These are phyloP conservation scores for Trapa incisa DNA, from an alignment of 345 rosid genomes.

Conservation along the genomic window DNA sequence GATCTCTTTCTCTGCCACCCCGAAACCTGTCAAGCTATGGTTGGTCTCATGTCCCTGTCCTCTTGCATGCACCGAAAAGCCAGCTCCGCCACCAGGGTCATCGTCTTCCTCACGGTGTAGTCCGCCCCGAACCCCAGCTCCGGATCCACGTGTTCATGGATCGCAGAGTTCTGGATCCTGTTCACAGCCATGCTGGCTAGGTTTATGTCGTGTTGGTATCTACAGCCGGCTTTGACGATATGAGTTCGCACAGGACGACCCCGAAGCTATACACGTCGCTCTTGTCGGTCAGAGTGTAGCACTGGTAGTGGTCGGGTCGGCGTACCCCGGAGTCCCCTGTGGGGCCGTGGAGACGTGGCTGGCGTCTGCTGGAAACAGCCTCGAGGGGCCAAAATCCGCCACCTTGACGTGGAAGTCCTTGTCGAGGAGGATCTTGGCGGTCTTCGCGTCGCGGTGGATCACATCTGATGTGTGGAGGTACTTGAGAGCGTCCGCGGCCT, in stretches of 20 bases:
- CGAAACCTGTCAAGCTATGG: constrained; percentile 14
- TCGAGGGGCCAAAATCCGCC: constrained; percentile 22
- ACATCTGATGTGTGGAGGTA: constrained; percentile 21
- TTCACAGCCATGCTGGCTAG: constrained; percentile 21
- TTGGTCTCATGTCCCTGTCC: constrained; percentile 22
- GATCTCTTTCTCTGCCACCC: neutral
- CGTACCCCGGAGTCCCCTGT: constrained; percentile 24
- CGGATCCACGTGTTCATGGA: constrained; percentile 18
- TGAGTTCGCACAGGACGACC: constrained; percentile 21
- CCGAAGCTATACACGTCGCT: constrained; percentile 29
- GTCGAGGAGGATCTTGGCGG: constrained; percentile 16
- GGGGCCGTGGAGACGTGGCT: constrained; percentile 24
- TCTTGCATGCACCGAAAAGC: constrained; percentile 22
- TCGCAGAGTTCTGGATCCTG: constrained; percentile 12
- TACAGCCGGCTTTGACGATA: constrained; percentile 19
- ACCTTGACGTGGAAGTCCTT: constrained; percentile 17
- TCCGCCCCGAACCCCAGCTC: constrained; percentile 17
- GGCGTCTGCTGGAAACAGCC: constrained; percentile 20
- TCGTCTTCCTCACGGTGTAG: constrained; percentile 11
- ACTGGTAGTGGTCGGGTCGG: constrained; percentile 22
- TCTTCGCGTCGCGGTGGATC: constrained; percentile 22
- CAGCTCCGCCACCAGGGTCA: constrained; percentile 17
- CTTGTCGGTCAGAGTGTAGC: constrained; percentile 18
- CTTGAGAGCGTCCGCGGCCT: constrained; percentile 21
- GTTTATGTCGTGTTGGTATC: constrained; percentile 20